Percentiles rank a stretch among this genome's conserved stretches.
phyloP scores from a whole-genome alignment of 2,329 filamentous ascomycete species.

The Macrophomina tecta region DNA sequence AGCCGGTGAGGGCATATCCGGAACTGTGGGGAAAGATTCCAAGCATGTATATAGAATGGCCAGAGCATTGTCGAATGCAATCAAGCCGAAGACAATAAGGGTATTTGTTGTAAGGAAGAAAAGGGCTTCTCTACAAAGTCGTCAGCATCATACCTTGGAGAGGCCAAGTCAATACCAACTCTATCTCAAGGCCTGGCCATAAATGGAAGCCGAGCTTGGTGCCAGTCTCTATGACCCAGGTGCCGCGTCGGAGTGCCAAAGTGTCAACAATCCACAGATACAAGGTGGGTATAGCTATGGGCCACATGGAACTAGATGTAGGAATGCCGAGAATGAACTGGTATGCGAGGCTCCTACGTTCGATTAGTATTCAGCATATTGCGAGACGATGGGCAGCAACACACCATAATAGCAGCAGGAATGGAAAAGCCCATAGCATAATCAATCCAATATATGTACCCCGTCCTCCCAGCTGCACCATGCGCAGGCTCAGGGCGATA shows the following conservation, averaged over 20 bases:
- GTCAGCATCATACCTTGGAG: constrained; percentile 23
- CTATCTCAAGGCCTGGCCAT: constrained; percentile 71
- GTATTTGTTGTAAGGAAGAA: constrained; percentile 76
- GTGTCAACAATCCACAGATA: constrained; percentile 78
- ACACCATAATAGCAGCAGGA: constrained; percentile 67
- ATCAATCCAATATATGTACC: constrained; percentile 75
- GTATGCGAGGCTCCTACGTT: constrained; percentile 62
- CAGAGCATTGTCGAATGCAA: constrained; percentile 72
- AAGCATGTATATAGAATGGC: constrained; percentile 70
- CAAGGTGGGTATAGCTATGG: constrained; percentile 68
- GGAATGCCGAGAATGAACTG: constrained; percentile 69
- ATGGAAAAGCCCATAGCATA: constrained; percentile 70
- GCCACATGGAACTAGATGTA: constrained; percentile 60
- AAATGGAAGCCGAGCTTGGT: constrained; percentile 70
- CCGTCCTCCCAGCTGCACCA: constrained; percentile 54
- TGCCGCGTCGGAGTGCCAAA: constrained; percentile 69
- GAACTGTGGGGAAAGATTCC: constrained; percentile 58
- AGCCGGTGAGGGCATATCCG: constrained; percentile 56
- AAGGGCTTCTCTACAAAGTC: constrained; percentile 61
- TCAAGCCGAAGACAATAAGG: constrained; percentile 71
- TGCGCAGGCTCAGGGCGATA: constrained; percentile 51
- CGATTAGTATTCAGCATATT: constrained; percentile 22
- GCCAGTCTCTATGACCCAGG: constrained; percentile 71
- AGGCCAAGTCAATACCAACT: constrained; percentile 45
- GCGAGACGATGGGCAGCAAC: not conserved